Base-by-base conservation (phyloP, 2,329 filamentous ascomycete species). In the Myriosclerotinia duriaeana region DNA sequence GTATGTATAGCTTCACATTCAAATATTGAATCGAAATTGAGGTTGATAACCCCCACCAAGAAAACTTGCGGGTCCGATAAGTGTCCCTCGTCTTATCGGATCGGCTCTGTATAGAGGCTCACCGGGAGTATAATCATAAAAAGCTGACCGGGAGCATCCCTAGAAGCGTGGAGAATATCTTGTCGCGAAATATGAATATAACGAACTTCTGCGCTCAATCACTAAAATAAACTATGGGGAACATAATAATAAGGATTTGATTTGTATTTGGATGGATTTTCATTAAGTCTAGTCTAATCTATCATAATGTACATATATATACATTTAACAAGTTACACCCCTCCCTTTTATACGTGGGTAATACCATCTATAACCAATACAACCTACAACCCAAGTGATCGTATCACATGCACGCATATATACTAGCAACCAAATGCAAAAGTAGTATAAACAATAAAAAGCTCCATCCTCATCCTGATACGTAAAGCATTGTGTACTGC, bases 41-140 rank as follows among this genome's bases (percentile, higher is more conserved):
- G 12, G 15, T 52, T 11, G 48, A 52, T 52, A 52, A 52, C 48
- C 44, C 44, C 58, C 44, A 61, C 58, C 58, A 50, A 50, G 53
- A 60, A 42, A 52, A 50, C 22, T 38, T 60, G 53, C 15, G 55
- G 60, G 22, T 3, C 30, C 53, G 64, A 66, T 66, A 66, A 59
- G 52, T 44, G 26, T 48, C 60, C 60, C 48, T 63, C 60, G 4
- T 54, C 20, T 54, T 63, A 54, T 62, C 59, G 30, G 17, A 30
- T 20, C 30, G 38, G 30, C 48, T 14, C n/a, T 20, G 17, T n/a
- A 63, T 20, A n/a, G 20, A 30, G 22, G 22, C 34, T 54, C 34
- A n/a, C 7, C n/a, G 38, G 40, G 30, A 34, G 30, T 34, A 34
- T 34, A 17, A 5, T 42, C 12, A 12, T 20, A 56, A 15, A 30